A percentile compares a stretch with the other conserved stretches of the same genome.
phyloP scores from a whole-genome alignment of 1,284 basidiomycete genomes.

The Tilletia caries region DNA sequence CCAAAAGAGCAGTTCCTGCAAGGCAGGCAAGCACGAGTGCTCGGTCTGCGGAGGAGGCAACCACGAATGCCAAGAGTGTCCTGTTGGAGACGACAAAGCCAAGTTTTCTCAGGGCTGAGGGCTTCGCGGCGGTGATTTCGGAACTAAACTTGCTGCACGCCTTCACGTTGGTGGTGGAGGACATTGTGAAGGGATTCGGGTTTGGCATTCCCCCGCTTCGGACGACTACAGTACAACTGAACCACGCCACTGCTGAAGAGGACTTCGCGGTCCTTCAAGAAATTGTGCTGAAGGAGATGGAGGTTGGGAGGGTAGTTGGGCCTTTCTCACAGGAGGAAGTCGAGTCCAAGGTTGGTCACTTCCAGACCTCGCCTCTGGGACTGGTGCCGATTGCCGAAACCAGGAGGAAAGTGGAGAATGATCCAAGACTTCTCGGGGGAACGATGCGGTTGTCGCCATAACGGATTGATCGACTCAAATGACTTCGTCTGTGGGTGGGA shows the following conservation, averaged over 20 bases:
- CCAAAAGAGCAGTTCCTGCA: too few species aligned
- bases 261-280: neutral
- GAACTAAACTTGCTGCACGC: too few species aligned
- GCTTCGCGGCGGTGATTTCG: too few species aligned
- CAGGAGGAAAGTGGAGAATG: neutral
- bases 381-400: neutral
- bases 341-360: neutral
- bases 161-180: too few species aligned
- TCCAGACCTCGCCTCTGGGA: neutral
- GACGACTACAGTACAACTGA: neutral
- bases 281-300: neutral
- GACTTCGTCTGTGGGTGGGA: neutral
- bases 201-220: neutral
- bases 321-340: neutral
- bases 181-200: too few species aligned
- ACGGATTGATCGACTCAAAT: neutral
- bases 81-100: too few species aligned
- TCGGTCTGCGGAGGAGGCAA: too few species aligned
- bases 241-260: neutral
- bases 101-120: too few species aligned
- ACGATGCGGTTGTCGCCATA: neutral
- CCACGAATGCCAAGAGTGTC: too few species aligned
- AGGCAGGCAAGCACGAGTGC: too few species aligned
- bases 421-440: neutral
- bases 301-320: neutral